Base-by-base conservation (phyloP, 2,329 filamentous ascomycete genomes). In the Fusarium protoensiforme region DNA sequence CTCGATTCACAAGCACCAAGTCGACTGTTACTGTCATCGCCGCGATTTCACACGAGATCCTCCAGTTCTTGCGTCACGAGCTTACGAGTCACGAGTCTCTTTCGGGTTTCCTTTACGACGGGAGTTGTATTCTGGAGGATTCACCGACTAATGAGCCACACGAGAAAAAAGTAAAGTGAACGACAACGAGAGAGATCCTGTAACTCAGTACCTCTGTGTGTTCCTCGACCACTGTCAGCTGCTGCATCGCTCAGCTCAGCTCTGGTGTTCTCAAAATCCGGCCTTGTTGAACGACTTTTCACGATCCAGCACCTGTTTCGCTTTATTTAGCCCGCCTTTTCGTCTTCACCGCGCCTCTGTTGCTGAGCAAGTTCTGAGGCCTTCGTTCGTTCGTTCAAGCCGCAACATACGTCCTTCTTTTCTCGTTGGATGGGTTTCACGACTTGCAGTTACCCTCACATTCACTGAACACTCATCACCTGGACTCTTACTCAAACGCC, bases 81-180 rank as follows among this genome's bases (percentile, higher is more conserved):
- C 72, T 74, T 74, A 74, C 72, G 65, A 74, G 72, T 72, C 72
- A 72, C 72, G 63, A 72, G 69, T 39, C 62, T 48, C 61, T 43
- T 60, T 22, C 48, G 60, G 57, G 60, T 60, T 72, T 54, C 53
- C 48, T 72, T 68, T 51, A 36, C 58, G 61, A 72, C 71, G 20
- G 56, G 53, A 39, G 46, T 64, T 69, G 58, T 51, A 61, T 38
- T 65, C 58, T 38, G 33, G 54, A 56, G 39, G 54, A 59, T 63
- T 60, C 39, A 35, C 43, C 38, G 68, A 46, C n/a, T 29, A 51
- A 36, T 71, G 53, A 74, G 27, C 68, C 57, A 74, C 71, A 41
- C 27, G 36, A 57, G 51, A 27, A 18, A 59, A 48, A 51, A 73
- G 35, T 46, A 61, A 74, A 64, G 74, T 59, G 58, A 63, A 51